Conservation (phyloP, 2,329 filamentous ascomycete genomes). For the Chaetomiaceae sp. region DNA sequence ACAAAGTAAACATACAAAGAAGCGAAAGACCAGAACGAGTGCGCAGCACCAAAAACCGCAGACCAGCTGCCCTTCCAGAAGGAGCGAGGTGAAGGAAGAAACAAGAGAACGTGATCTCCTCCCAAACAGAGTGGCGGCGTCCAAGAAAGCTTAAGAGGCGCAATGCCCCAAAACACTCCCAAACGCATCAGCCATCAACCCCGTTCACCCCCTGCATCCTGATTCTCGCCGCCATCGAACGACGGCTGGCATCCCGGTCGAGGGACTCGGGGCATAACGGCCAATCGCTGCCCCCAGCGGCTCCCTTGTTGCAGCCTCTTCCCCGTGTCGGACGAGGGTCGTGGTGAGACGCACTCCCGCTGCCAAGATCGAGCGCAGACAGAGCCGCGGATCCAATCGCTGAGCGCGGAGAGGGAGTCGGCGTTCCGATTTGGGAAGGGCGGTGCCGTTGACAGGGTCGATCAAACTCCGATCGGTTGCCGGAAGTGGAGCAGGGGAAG, state of each 20-base stretch:
- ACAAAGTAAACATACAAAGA: not conserved
- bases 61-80: conserved; percentile 20
- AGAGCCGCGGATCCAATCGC: not conserved
- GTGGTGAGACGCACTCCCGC: conserved; percentile 7
- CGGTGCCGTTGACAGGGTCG: not conserved
- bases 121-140: conserved; percentile 5
- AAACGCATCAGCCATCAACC: not conserved
- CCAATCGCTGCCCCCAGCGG: conserved; percentile 1
- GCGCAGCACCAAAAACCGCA: conserved; percentile 9
- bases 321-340: conserved; percentile 13
- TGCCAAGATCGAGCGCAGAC: conserved; percentile 1
- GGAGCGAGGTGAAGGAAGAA: conserved; percentile 3
- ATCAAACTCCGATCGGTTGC: conserved; percentile 6
- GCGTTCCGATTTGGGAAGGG: not conserved
- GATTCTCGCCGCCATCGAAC: not conserved
- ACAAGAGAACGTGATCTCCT: conserved; percentile 10
- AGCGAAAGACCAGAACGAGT: not conserved
- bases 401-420: not conserved
- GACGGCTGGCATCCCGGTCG: not conserved
- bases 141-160: conserved; percentile 16
- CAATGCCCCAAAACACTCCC: too few species aligned
- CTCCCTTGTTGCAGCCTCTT: not conserved
- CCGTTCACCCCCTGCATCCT: not conserved
- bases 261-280: not conserved
- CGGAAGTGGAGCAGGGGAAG: conserved; percentile 4